Evolutionary conservation across 371 early-diverging fungal species (phyloP), one percentile per base, ranked within the genome.

Genomic region (Basidiobolus meristosporus): DNA sequence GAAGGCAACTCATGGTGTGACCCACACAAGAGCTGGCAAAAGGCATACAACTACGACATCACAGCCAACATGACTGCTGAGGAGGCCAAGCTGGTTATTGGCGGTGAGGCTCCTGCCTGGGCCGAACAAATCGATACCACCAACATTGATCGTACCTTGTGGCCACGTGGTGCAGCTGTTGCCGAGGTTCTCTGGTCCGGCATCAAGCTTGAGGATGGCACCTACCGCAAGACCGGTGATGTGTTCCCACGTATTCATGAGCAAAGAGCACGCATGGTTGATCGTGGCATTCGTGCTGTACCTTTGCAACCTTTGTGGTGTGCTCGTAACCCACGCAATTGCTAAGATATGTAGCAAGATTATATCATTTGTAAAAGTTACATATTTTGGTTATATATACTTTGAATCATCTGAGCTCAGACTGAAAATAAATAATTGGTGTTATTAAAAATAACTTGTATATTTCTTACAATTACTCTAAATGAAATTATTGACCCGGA

Each of bases 11-110:
- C 73, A 29, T 82, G 82, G 80, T 82, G 83, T 46, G 67, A 61
- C 36, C 82, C 83, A 14, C 80, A 63, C 64, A 84, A 84, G 68
- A 63, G 68, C 19, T 82, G 82, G 82, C 77, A 78, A 61, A 70
- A 71, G 35, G 70, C 81, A 10, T 84, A 84, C 48, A 53, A 59
- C 31, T 84, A 65, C 47, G 80, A 82, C 38, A 62, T 31, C 4
- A 6, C 34, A 12, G 44, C 46, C n/a, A 54, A 54, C 43, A 21
- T 47, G 39, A 50, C 47, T 30, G 32, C 41, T 19, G 2, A 17
- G 1, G 43, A 53, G 43, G 44, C 43, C 11, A 47, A 56, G 43
- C 54, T 54, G 15, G 51, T 70, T 12, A 19, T 65, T 11, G 68
- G 68, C 31, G 65, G 59, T 10, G 75, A 74, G 40, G 78, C 65